Evolutionary conservation across 768 basidiomycete genomes (phyloP).

Genomic region (Pleurotus sapidus): DNA sequence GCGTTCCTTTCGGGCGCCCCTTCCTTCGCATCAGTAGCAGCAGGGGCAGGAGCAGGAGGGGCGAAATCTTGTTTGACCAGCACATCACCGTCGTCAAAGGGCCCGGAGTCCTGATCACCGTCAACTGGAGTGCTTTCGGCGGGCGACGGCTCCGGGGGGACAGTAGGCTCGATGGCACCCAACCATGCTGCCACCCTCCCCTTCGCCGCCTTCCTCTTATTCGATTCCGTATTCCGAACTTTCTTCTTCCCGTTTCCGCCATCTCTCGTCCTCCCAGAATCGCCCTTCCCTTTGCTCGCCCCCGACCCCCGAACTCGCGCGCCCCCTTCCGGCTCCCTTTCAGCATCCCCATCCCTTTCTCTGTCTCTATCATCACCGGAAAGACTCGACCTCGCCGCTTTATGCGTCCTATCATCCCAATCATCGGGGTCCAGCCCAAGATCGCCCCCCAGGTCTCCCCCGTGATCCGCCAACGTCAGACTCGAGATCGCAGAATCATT

Average conservation of each 20-base stretch:
- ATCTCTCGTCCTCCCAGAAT: conserved; percentile 23
- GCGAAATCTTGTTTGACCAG: background rate
- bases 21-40: background rate
- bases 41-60: background rate
- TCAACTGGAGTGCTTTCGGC: conserved; percentile 31
- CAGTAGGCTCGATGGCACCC: conserved; percentile 58
- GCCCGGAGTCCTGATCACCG: background rate
- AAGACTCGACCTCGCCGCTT: conserved; percentile 27
- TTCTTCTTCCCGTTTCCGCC: conserved; percentile 24
- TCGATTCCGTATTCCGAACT: conserved; percentile 15
- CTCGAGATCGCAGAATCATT: conserved; percentile 57
- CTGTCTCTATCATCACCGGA: conserved; percentile 22
- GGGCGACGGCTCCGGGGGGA: conserved; percentile 47
- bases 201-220: conserved; percentile 41
- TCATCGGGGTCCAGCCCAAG: conserved; percentile 25
- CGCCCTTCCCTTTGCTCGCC: conserved; percentile 18
- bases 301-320: conserved; percentile 11
- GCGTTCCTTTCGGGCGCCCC: conserved; percentile 7
- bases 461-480: conserved; percentile 41
- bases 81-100: background rate
- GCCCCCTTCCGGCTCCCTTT: conserved; percentile 9
- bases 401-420: conserved; percentile 39
- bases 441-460: conserved; percentile 16
- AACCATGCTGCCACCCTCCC: conserved; percentile 80
- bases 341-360: conserved; percentile 1